phyloP scores from a whole-genome alignment of 768 basidiomycete species.

The Lyophyllum shimeji region DNA sequence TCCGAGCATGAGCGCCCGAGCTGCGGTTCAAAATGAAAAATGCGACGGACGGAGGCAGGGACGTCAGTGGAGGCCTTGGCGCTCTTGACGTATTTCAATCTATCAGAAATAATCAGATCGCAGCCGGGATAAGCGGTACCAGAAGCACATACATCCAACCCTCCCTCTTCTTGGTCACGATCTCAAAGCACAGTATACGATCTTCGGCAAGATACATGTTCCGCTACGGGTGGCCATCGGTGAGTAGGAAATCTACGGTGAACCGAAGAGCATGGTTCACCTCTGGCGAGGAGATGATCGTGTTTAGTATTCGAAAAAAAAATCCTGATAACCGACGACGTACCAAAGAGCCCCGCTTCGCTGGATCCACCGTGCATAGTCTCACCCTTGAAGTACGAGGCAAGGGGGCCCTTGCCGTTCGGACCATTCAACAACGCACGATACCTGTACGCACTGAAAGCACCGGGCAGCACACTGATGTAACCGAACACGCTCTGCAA shows the following conservation, averaged over 20 bases:
- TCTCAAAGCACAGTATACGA: conserved; percentile 91
- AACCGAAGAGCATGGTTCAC: background rate
- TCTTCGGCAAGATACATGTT: conserved; percentile 94
- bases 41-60: conserved; percentile 61
- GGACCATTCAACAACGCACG: conserved; percentile 83
- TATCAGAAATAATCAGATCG: conserved; percentile 23
- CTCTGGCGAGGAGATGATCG: conserved; percentile 10
- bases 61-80: conserved; percentile 98
- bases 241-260: conserved; percentile 6
- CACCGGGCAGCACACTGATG: conserved; percentile 87
- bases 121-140: conserved; percentile 7
- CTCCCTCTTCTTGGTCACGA: conserved; percentile 86
- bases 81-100: conserved; percentile 86
- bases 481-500: conserved; percentile 77
- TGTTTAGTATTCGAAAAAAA: background rate
- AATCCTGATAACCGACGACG: conserved; percentile 13
- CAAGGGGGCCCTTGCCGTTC: conserved; percentile 86
- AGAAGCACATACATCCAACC: conserved; percentile 67
- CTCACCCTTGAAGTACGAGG: conserved; percentile 93
- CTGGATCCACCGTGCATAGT: conserved; percentile 68
- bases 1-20: background rate
- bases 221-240: conserved; percentile 42
- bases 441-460: conserved; percentile 91
- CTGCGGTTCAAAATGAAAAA: background rate
- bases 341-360: conserved; percentile 70